Percentiles rank a stretch among this genome's conserved stretches.
phyloP scores from a whole-genome alignment of 2,329 filamentous ascomycete species.

The Talaromyces sp. region DNA sequence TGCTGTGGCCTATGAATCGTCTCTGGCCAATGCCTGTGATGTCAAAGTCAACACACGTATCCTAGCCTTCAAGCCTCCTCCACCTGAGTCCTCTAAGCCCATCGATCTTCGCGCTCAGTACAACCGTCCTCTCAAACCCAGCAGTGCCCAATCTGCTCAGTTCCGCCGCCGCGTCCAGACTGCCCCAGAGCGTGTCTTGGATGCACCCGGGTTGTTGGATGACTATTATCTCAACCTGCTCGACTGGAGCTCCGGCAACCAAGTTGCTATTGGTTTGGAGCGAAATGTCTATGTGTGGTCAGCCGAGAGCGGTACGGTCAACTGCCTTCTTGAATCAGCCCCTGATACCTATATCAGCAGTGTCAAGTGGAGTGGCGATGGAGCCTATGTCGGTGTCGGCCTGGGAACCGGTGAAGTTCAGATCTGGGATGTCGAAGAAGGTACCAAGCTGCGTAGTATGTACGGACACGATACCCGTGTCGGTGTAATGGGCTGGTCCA shows the following conservation, averaged over 20 bases:
- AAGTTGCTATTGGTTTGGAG: constrained; percentile 95
- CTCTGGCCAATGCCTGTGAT: constrained; percentile 83
- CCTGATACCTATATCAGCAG: constrained; percentile 95
- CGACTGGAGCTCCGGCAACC: constrained; percentile 97
- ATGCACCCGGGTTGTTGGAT: constrained; percentile 91
- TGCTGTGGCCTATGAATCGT: constrained; percentile 86
- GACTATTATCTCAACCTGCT: constrained; percentile 99
- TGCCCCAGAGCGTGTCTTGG: constrained; percentile 90
- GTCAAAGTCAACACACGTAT: constrained; percentile 93
- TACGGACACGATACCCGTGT: constrained; percentile 95
- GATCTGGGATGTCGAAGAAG: constrained; percentile 98
- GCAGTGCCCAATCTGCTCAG: constrained; percentile 71
- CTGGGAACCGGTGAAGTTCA: constrained; percentile 95
- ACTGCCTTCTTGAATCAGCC: constrained; percentile 80
- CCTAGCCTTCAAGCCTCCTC: constrained; percentile 94
- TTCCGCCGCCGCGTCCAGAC: constrained; percentile 90
- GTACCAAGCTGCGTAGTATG: constrained; percentile 96
- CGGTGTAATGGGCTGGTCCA: constrained; percentile 98
- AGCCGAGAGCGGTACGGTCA: constrained; percentile 85
- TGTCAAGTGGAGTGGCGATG: constrained; percentile 97
- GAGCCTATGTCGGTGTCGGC: constrained; percentile 92
- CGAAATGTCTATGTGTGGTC: constrained; percentile 99
- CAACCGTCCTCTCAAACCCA: constrained; percentile 87
- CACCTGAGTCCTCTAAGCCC: constrained; percentile 97
- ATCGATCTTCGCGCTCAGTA: constrained; percentile 97